These are phyloP conservation scores for Leucocoprinus leucothites DNA, from an alignment of 768 basidiomycete species.

Conservation along the genomic window DNA sequence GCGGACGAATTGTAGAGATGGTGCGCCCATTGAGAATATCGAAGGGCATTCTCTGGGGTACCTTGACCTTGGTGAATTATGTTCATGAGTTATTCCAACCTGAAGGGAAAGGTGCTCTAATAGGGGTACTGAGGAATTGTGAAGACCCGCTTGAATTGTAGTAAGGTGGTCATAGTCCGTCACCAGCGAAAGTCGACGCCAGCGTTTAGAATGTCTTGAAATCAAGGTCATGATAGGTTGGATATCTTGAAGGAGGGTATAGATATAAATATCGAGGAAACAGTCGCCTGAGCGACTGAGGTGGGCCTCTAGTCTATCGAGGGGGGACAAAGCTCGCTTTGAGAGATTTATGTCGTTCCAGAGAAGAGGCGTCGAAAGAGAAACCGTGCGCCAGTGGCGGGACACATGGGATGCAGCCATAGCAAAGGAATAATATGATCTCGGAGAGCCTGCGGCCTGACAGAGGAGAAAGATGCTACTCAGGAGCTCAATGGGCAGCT, in stretches of 20 bases:
- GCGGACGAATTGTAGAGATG: slow-evolving; percentile 36
- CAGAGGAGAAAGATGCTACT: slow-evolving; percentile 34
- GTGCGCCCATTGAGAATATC: slow-evolving; percentile 30
- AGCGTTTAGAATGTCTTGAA: slow-evolving; percentile 32
- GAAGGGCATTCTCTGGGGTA: slow-evolving; percentile 24
- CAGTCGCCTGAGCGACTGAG: slow-evolving; percentile 34
- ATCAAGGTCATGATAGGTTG: slow-evolving; percentile 28
- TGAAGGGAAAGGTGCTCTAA: slow-evolving; percentile 38
- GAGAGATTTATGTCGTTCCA: slow-evolving; percentile 40
- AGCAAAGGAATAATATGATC: slow-evolving; percentile 23
- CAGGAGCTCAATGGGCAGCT: slow-evolving; percentile 39
- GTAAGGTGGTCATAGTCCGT: slow-evolving; percentile 19
- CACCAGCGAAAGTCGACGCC: slow-evolving; percentile 35
- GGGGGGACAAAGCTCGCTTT: slow-evolving; percentile 20
- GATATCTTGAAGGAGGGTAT: slow-evolving; percentile 18
- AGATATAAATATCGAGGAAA: slow-evolving; percentile 33
- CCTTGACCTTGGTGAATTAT: slow-evolving; percentile 26
- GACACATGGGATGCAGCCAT: slow-evolving; percentile 45
- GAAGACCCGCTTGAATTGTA: slow-evolving; percentile 27
- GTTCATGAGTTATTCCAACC: slow-evolving; percentile 25
- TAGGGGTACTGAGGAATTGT: slow-evolving; percentile 24
- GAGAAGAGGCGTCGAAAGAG: slow-evolving; percentile 36
- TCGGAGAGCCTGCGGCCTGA: slow-evolving; percentile 18
- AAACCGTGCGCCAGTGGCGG: slow-evolving; percentile 38
- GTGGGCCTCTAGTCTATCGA: slow-evolving; percentile 31